phyloP scores from a whole-genome alignment of 176 grass and related monocot genomes.

The Eleusine coracana region DNA sequence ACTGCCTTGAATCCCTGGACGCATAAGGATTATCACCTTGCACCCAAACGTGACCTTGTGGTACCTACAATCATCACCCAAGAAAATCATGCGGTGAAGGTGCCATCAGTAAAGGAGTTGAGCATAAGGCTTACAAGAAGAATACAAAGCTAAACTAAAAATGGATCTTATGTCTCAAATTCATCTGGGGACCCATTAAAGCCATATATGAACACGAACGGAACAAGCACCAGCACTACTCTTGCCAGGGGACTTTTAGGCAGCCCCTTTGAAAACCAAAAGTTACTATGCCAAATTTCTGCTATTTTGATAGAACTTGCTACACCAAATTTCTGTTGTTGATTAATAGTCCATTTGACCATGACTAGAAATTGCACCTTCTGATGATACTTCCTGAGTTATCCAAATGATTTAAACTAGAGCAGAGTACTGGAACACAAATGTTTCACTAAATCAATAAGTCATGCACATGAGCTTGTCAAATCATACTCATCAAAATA shows the following conservation, averaged over 20 bases:
- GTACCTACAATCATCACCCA: slow-evolving; percentile 57
- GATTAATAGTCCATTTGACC: background rate
- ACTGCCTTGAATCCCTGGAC: slow-evolving; percentile 81
- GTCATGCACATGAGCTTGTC: background rate
- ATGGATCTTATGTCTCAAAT: background rate
- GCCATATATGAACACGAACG: background rate
- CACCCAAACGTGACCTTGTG: slow-evolving; percentile 83
- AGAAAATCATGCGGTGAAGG: background rate
- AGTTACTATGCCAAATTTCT: background rate
- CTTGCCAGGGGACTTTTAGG: background rate
- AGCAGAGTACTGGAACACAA: background rate
- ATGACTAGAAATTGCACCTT: background rate
- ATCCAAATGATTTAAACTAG: background rate
- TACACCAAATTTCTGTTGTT: background rate
- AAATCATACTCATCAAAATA: background rate
- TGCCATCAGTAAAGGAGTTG: background rate
- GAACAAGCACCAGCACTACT: background rate
- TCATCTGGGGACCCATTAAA: background rate
- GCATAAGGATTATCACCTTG: slow-evolving; percentile 80
- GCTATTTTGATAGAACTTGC: background rate
- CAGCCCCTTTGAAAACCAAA: background rate
- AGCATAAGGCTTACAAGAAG: background rate
- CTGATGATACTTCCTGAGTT: background rate
- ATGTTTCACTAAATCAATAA: background rate
- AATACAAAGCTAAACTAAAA: slow-evolving; percentile 8